Conservation (phyloP, 1,139 yeast genomes). For the Suhomyces bolitotheri region DNA sequence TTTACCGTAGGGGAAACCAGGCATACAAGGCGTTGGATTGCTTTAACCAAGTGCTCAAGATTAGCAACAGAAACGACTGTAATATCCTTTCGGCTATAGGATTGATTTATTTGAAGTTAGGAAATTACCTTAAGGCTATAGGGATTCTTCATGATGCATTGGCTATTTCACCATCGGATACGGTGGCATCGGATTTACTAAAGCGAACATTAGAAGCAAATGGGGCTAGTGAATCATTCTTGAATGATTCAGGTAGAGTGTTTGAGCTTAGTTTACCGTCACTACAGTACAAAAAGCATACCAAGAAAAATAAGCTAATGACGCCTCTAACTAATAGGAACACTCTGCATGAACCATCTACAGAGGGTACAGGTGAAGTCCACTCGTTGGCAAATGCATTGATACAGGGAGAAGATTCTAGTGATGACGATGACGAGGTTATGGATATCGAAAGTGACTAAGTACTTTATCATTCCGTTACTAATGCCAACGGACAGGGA, state of each 20-base stretch:
- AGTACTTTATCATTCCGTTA: too few relatives aligned
- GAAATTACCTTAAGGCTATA: slow-evolving; percentile 65
- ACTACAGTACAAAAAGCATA: slow-evolving; percentile 14
- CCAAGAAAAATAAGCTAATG: slow-evolving; percentile 15
- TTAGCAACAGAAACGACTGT: slow-evolving; percentile 67
- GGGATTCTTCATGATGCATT: slow-evolving; percentile 79
- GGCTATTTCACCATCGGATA: slow-evolving; percentile 76
- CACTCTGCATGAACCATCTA: slow-evolving; percentile 11
- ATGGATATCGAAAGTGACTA: slow-evolving; percentile 67
- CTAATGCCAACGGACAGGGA: too few relatives aligned
- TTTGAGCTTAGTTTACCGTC: slow-evolving; percentile 24
- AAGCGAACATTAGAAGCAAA: slow-evolving; percentile 79
- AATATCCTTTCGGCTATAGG: slow-evolving; percentile 85
- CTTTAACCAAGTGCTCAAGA: slow-evolving; percentile 72
- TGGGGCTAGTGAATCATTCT: slow-evolving; percentile 32
- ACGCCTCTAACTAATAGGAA: slow-evolving; percentile 26
- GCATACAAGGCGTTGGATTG: slow-evolving; percentile 69
- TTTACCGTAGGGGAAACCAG: slow-evolving; percentile 68
- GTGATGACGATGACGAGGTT: slow-evolving; percentile 59
- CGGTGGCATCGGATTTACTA: slow-evolving; percentile 79
- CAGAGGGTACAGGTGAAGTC: slow-evolving; percentile 27
- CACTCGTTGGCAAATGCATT: slow-evolving; percentile 41
- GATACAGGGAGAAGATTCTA: slow-evolving; percentile 53
- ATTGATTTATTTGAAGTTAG: slow-evolving; percentile 70
- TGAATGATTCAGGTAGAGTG: slow-evolving; percentile 21